A percentile compares a stretch with the other conserved stretches of the same genome.
These are phyloP conservation scores for Candida pseudofarinosa DNA, from an alignment of 805 yeast genomes.

Conservation along the genomic window DNA sequence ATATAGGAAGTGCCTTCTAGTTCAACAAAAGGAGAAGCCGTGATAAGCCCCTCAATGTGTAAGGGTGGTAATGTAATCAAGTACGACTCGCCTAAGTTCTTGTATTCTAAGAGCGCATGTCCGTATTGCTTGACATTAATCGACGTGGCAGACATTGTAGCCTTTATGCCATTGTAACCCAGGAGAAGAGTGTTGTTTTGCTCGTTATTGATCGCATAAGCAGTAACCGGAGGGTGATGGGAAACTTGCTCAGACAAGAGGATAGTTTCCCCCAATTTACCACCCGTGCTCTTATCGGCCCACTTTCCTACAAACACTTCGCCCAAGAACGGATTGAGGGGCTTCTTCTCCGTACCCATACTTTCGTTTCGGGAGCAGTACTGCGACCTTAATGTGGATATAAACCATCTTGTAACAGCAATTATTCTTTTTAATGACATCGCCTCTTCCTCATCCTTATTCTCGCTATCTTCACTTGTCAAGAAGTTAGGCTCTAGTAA, in stretches of 20 bases:
- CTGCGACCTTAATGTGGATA: constrained; percentile 87
- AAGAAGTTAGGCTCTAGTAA: constrained; percentile 67
- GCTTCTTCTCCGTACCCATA: constrained; percentile 95
- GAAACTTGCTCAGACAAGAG: constrained; percentile 88
- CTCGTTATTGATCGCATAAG: constrained; percentile 75
- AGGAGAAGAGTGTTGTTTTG: constrained; percentile 64
- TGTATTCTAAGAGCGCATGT: constrained; percentile 71
- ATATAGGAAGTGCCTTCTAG: constrained; percentile 85
- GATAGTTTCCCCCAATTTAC: constrained; percentile 67
- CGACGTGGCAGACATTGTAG: constrained; percentile 74
- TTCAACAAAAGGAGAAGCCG: constrained; percentile 93
- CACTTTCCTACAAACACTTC: constrained; percentile 91
- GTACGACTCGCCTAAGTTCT: constrained; percentile 61
- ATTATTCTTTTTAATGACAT: constrained; percentile 62
- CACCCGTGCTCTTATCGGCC: constrained; percentile 49
- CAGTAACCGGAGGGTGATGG: constrained; percentile 98
- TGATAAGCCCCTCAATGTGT: constrained; percentile 89
- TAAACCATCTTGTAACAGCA: constrained; percentile 86
- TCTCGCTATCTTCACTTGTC: constrained; percentile 35
- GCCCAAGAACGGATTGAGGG: constrained; percentile 93
- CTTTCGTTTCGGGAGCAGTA: constrained; percentile 89
- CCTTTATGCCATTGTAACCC: constrained; percentile 88
- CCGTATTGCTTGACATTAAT: constrained; percentile 89
- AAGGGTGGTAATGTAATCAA: constrained; percentile 88
- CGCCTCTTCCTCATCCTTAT: constrained; percentile 31